Percentiles rank a stretch among this genome's conserved stretches.
These are phyloP conservation scores for Xylaria longipes DNA, from an alignment of 495 filamentous ascomycete species.

Conservation along the genomic window DNA sequence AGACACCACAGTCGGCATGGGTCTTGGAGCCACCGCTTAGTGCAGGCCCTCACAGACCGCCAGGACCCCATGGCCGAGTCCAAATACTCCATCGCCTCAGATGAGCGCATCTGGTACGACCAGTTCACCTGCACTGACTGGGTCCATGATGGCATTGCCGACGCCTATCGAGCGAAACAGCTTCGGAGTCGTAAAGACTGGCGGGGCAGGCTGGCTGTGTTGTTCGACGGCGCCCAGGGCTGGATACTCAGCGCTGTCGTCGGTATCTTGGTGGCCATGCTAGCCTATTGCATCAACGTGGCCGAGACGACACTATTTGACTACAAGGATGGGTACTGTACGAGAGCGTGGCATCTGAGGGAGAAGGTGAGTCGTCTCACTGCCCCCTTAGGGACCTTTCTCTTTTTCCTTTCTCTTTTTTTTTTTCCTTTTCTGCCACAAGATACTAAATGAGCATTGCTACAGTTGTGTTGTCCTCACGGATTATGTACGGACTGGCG, in stretches of 20 bases:
- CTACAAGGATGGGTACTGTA: slow-evolving; percentile 89
- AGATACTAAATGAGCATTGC: background rate
- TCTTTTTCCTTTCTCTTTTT: too few relatives aligned
- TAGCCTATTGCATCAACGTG: slow-evolving; percentile 90
- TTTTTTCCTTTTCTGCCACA: background rate
- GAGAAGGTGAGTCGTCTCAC: slow-evolving; percentile 57
- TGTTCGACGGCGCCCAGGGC: slow-evolving; percentile 89
- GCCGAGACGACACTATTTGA: slow-evolving; percentile 86
- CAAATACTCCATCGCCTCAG: slow-evolving; percentile 65
- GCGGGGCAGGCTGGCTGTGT: slow-evolving; percentile 74
- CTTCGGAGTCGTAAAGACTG: slow-evolving; percentile 83
- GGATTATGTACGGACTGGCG: slow-evolving; percentile 73
- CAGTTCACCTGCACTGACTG: slow-evolving; percentile 99
- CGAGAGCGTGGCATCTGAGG: slow-evolving; percentile 70
- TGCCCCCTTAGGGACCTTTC: background rate
- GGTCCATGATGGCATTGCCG: slow-evolving; percentile 97
- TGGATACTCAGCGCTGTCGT: slow-evolving; percentile 94
- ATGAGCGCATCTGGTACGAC: slow-evolving; percentile 98
- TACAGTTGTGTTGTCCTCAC: slow-evolving; percentile 72
- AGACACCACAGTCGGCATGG: slow-evolving; percentile 71
- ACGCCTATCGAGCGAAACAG: slow-evolving; percentile 85
- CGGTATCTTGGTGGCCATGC: slow-evolving; percentile 80
- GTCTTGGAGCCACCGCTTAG: slow-evolving; percentile 65
- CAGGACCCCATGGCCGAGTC: slow-evolving; percentile 61
- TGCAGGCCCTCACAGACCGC: slow-evolving; percentile 54